Evolutionary conservation across 352 stramenopile species (phyloP).

Genomic region (Phytopythium boreale): DNA sequence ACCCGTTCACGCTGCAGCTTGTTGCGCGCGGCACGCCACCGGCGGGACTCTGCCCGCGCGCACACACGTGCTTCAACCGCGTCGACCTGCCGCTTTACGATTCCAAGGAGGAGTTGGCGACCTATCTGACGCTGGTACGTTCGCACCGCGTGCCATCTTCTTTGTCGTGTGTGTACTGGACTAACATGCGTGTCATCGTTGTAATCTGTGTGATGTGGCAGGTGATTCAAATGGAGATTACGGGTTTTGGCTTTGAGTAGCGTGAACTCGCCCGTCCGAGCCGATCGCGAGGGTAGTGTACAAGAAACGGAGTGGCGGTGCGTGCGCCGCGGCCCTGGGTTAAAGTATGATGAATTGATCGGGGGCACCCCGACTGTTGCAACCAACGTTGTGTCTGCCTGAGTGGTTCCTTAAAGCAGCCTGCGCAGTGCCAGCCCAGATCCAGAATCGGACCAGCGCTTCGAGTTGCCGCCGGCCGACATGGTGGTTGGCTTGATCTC

Average conservation of each 20-base stretch:
- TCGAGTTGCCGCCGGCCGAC: not conserved
- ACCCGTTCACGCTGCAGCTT: slow-evolving; percentile 79
- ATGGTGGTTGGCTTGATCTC: not conserved
- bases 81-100: slow-evolving; percentile 83
- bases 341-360: not conserved
- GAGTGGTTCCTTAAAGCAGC: not conserved
- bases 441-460: not conserved
- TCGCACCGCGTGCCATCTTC: slow-evolving; percentile 38
- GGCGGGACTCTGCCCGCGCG: slow-evolving; percentile 65
- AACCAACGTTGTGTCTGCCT: not conserved
- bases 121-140: slow-evolving; percentile 68
- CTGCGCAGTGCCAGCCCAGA: not conserved
- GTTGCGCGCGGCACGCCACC: slow-evolving; percentile 40
- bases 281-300: not conserved
- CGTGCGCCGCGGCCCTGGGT: not conserved
- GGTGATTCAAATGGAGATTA: slow-evolving; percentile 85
- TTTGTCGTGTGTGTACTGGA: not conserved
- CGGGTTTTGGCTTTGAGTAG: slow-evolving; percentile 72
- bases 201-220: slow-evolving; percentile 16
- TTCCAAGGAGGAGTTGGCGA: slow-evolving; percentile 82
- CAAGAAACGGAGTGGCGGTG: not conserved
- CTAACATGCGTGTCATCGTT: slow-evolving; percentile 42
- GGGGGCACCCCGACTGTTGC: not conserved
- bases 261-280: not conserved
- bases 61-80: slow-evolving; percentile 89